phyloP scores from a whole-genome alignment of 2,329 filamentous ascomycete species.

The Ascochyta viciae-villosae region DNA sequence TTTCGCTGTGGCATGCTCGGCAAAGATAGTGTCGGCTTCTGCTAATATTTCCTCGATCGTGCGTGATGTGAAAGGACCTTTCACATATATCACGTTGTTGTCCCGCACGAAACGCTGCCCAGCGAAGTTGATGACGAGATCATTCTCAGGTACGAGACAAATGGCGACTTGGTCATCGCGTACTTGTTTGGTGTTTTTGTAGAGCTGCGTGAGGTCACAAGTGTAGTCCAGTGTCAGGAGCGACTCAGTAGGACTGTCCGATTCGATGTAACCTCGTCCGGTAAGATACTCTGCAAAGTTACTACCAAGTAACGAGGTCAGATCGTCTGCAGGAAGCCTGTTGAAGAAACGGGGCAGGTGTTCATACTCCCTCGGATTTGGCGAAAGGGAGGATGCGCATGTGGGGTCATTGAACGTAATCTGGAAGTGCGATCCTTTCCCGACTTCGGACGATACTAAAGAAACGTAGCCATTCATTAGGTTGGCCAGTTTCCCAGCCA shows the following conservation, averaged over 20 bases:
- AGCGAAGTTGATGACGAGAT: slow-evolving; percentile 26
- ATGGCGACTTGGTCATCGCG: slow-evolving; percentile 30
- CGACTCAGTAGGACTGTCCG: slow-evolving; percentile 11
- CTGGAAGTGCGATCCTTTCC: slow-evolving; percentile 53
- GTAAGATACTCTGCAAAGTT: slow-evolving; percentile 26
- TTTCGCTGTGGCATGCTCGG: slow-evolving; percentile 10
- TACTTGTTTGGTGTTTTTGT: slow-evolving; percentile 18
- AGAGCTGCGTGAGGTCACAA: slow-evolving; percentile 26
- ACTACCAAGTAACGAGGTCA: slow-evolving; percentile 18
- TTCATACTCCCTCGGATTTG: not conserved
- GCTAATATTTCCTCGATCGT: slow-evolving; percentile 25
- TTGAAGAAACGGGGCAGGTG: slow-evolving; percentile 21
- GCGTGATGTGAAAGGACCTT: slow-evolving; percentile 36
- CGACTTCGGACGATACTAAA: slow-evolving; percentile 47
- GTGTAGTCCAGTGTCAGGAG: slow-evolving; percentile 39
- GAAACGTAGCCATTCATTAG: slow-evolving; percentile 50
- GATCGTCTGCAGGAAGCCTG: slow-evolving; percentile 17
- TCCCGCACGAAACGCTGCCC: slow-evolving; percentile 17
- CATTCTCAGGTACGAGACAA: slow-evolving; percentile 39
- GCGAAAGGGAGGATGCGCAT: slow-evolving; percentile 29
- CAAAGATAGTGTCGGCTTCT: slow-evolving; percentile 21
- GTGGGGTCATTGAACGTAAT: slow-evolving; percentile 39
- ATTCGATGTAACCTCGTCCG: slow-evolving; percentile 21
- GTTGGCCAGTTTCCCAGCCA: slow-evolving; percentile 52
- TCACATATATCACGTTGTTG: slow-evolving; percentile 34